Base-by-base conservation (phyloP, 176 grass and related monocot genomes). In the Melocanna baccifera region DNA sequence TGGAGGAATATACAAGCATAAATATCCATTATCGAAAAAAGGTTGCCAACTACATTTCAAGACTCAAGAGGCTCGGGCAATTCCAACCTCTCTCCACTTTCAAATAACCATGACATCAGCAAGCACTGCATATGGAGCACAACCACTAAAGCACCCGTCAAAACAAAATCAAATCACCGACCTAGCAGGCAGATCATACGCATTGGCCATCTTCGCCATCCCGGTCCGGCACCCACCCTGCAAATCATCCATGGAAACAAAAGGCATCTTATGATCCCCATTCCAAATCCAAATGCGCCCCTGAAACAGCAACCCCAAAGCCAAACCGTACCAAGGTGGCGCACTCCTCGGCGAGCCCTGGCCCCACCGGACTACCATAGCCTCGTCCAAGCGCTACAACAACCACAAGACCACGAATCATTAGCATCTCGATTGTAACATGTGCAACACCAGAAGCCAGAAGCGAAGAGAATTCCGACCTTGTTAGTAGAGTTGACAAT, bases 401-500 rank as follows among this genome's bases (percentile, higher is more conserved):
- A 86, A 23, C 48, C 46, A 67, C 50, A 74, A 64, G 63, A 57
- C 15, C 12, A 67, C 8, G 5, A 64, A 25, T 37, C 20, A 40
- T 70, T 72, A 86, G 67, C 77, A 75, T 16, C 46, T 64, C 40
- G 15, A 85, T n/a, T 22, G 67, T 19, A 53, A 6, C 20, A 83
- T 39, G 18, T 45, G 58, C 22, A 81, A 7, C 46, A 36, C 11
- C 40, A 13, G n/a, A 43, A 15, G 37, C 28, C 28, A 19, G 41
- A n/a, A n/a, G 46, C 4, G 4, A 55, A 32, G 50, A 75, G 73
- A 36, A 69, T 77, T 62, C 55, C 22, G 28, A 94, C 96, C 96
- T 99, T 93, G 81, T 99, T 99, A 29, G 93, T 99, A 64, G 93
- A 99, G 55, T 99, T 99, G 78, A 99, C 96, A n/a, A 99, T 93